Base-by-base conservation (phyloP, 2,329 filamentous ascomycete species). In the Xylaria sp. region DNA sequence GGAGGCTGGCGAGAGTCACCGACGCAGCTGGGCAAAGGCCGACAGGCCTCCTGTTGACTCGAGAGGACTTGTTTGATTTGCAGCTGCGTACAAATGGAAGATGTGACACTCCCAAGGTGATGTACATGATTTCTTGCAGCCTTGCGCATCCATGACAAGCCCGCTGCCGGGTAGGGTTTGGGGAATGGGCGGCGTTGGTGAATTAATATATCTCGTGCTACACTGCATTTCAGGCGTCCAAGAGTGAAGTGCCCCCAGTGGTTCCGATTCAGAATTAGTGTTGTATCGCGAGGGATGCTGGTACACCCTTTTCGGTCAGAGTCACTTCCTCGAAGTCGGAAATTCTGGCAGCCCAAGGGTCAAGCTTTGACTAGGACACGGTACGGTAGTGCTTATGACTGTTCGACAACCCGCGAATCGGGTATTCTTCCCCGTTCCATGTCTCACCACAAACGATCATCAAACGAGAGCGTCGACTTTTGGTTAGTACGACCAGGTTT, bases 61-160 rank as follows among this genome's bases (percentile, higher is more conserved):
- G 28, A 61, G 49, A 56, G 51, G 67, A 56, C 67, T 69, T 63
- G 66, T 62, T 69, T 62, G 58, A 66, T 66, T 61, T 70, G 70
- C 70, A 67, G 68, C 63, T 66, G 63, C 63, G 47, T 49, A 49
- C 33, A 52, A 40, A 50, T 37, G 23, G 43, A 47, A 52, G 54
- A 61, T 57, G 61, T 60, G 53, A 66, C 61, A 51, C 61, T 38
- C 56, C 56, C 60, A 69, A 56, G 60, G 62, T 71, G 66, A 64
- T 50, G 64, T 63, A 69, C 70, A 72, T 71, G 17, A 65, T 64
- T 71, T 64, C 69, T 62, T 70, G 68, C 69, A 72, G 69, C 57
- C 66, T 61, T 57, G 60, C 42, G 60, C 61, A 57, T 49, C 50
- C 38, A 63, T 46, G 55, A 53, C 61, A 61, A 55, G 65, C 64